phyloP scores from a whole-genome alignment of 2,329 filamentous ascomycete species.

The Scedosporium dehoogii region DNA sequence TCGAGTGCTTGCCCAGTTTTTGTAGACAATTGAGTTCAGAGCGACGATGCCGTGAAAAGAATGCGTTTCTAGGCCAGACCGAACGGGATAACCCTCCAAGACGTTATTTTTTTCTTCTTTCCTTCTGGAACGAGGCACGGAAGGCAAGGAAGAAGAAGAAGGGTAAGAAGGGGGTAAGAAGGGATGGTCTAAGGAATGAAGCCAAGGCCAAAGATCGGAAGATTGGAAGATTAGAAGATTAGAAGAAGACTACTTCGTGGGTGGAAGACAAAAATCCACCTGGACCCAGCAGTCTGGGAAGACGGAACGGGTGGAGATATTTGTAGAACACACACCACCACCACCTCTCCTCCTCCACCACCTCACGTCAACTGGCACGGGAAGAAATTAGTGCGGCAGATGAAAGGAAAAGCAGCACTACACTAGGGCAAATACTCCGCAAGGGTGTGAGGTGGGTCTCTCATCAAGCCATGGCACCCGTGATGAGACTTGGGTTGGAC shows the following conservation, averaged over 20 bases:
- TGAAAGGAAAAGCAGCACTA: neutral
- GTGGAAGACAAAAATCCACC: neutral
- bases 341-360: too few relatives aligned
- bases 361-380: too few relatives aligned
- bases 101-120: neutral
- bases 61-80: neutral
- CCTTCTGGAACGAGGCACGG: neutral
- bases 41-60: neutral
- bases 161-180: neutral
- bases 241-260: too few relatives aligned
- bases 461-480: neutral
- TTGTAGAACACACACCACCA: neutral
- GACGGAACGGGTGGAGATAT: neutral
- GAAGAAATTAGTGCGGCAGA: neutral
- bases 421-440: neutral
- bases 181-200: too few relatives aligned
- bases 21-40: neutral
- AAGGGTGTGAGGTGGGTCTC: neutral
- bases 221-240: too few relatives aligned
- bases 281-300: neutral
- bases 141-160: neutral
- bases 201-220: too few relatives aligned
- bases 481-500: too few relatives aligned
- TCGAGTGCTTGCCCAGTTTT: too few relatives aligned
- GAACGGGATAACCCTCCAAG: neutral